phyloP scores from a whole-genome alignment of 495 filamentous ascomycete genomes.

The Evernia prunastri region DNA sequence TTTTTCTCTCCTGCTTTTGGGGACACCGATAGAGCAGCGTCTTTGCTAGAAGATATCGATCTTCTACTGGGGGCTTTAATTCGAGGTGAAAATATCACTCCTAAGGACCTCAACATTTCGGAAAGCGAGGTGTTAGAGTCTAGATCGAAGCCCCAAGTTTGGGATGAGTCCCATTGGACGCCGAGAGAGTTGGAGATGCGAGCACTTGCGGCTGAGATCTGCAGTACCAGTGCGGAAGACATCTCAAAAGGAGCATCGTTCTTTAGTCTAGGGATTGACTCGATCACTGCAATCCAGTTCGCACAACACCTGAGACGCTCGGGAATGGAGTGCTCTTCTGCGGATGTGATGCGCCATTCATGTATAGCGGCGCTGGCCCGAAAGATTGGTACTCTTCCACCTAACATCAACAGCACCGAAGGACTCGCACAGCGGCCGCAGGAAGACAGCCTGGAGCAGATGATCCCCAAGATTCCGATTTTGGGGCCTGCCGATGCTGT shows the following conservation, averaged over 20 bases:
- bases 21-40: constrained; percentile 20
- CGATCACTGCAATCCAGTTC: constrained; percentile 35
- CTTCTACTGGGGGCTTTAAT: constrained; percentile 30
- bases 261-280: constrained; percentile 34
- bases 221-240: constrained; percentile 17
- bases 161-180: constrained; percentile 29
- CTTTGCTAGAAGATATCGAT: constrained; percentile 34
- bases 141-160: constrained; percentile 9
- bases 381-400: constrained; percentile 18
- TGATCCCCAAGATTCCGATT: background rate
- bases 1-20: constrained; percentile 28
- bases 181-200: constrained; percentile 26
- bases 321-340: constrained; percentile 30
- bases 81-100: constrained; percentile 26
- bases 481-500: background rate
- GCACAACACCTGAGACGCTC: constrained; percentile 28
- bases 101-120: constrained; percentile 8
- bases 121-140: background rate
- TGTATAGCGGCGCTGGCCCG: constrained; percentile 30
- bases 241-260: constrained; percentile 33
- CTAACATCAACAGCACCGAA: background rate
- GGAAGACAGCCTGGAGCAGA: background rate
- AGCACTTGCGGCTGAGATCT: constrained; percentile 24
- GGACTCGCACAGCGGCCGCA: background rate
- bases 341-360: constrained; percentile 35